These are phyloP conservation scores for Backusella tarrabulga DNA, from an alignment of 192 early-diverging fungal genomes.

Conservation along the genomic window DNA sequence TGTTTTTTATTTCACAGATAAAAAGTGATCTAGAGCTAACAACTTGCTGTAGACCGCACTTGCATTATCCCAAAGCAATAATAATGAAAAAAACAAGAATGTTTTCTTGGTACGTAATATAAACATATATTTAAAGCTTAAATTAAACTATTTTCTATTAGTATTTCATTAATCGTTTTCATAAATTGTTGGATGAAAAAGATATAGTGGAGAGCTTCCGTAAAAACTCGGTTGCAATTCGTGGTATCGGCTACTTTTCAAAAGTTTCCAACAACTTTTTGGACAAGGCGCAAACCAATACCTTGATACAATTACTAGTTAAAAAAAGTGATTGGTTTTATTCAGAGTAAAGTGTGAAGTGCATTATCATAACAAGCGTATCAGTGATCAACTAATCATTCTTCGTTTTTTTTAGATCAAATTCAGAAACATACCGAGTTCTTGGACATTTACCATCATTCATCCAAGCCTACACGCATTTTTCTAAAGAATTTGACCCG, in stretches of 20 bases:
- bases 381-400: background rate
- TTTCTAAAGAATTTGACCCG: slow-evolving; percentile 46
- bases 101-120: background rate
- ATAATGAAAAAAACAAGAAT: background rate
- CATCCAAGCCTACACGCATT: slow-evolving; percentile 59
- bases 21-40: background rate
- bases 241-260: slow-evolving; percentile 69
- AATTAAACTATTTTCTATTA: background rate
- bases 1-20: background rate
- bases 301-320: slow-evolving; percentile 46
- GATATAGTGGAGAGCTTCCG: slow-evolving; percentile 33
- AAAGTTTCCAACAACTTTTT: slow-evolving; percentile 52
- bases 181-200: slow-evolving; percentile 37
- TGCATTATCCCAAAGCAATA: background rate
- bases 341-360: slow-evolving; percentile 44
- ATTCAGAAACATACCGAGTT: slow-evolving; percentile 40
- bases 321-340: slow-evolving; percentile 49
- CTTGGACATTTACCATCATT: slow-evolving; percentile 53
- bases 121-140: background rate
- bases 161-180: slow-evolving; percentile 51
- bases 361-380: background rate
- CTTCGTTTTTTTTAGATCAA: slow-evolving; percentile 32
- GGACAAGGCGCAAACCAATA: slow-evolving; percentile 38
- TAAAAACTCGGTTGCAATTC: slow-evolving; percentile 63
- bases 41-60: background rate